These are phyloP conservation scores for Tetracladium setigerum DNA, from an alignment of 495 filamentous ascomycete species.

Conservation along the genomic window DNA sequence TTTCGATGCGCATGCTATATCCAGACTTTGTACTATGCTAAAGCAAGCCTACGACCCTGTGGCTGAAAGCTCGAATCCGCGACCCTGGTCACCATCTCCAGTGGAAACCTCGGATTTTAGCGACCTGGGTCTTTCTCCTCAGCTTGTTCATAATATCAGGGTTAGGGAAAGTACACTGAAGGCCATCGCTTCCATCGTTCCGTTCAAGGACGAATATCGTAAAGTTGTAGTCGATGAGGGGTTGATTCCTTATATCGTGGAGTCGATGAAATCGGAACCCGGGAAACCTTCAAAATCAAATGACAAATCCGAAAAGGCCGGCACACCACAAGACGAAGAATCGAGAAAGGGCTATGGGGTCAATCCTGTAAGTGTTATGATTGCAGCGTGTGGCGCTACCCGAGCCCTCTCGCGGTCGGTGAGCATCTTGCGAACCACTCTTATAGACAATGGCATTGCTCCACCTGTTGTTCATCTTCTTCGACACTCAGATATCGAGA, in stretches of 20 bases:
- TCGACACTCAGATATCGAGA: conserved; percentile 65
- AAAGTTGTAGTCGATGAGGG: conserved; percentile 78
- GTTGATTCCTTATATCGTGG: conserved; percentile 70
- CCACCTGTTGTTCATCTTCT: conserved; percentile 72
- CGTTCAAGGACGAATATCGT: conserved; percentile 76
- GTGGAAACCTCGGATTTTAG: conserved; percentile 20
- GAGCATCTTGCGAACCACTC: conserved; percentile 70
- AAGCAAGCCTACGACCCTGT: conserved; percentile 56
- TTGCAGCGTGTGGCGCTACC: conserved; percentile 77
- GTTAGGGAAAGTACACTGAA: conserved; percentile 71
- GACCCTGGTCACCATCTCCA: conserved; percentile 33
- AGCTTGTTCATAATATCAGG: conserved; percentile 64
- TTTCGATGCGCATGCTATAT: conserved; percentile 68
- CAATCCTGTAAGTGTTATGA: conserved; percentile 57
- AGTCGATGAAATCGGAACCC: conserved; percentile 62
- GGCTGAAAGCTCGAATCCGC: conserved; percentile 27
- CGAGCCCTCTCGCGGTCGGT: conserved; percentile 76
- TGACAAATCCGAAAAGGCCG: conserved; percentile 18
- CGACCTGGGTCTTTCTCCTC: conserved; percentile 50
- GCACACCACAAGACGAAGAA: conserved; percentile 30
- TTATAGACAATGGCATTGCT: conserved; percentile 80
- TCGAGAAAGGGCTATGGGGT: conserved; percentile 23
- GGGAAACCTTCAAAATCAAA: conserved; percentile 24
- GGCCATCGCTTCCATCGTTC: conserved; percentile 68
- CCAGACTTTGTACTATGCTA: conserved; percentile 63